Evolutionary conservation across 495 filamentous ascomycete species (phyloP).

Genomic region (Hyaloscypha variabilis): DNA sequence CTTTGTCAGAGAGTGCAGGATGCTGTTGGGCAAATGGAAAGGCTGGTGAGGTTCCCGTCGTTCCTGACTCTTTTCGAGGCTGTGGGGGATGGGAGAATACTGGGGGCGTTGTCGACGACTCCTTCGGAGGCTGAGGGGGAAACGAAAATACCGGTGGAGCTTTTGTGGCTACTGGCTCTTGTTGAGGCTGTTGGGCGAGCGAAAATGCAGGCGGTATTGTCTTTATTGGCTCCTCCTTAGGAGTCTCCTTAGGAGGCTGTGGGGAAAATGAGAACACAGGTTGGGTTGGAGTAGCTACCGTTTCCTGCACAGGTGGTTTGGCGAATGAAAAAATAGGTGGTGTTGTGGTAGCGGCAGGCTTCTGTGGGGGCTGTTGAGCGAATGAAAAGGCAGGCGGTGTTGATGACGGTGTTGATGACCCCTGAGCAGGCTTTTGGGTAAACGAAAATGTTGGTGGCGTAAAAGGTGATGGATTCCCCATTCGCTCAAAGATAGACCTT

Average conservation of each 20-base stretch:
- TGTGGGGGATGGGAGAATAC: too few relatives aligned
- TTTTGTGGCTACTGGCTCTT: too few relatives aligned
- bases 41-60: too few relatives aligned
- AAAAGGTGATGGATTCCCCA: not conserved
- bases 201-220: too few relatives aligned
- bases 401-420: not conserved
- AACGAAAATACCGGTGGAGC: too few relatives aligned
- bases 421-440: not conserved
- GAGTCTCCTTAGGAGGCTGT: not conserved
- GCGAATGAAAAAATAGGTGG: not conserved
- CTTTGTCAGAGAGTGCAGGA: not conserved
- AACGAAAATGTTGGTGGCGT: too few relatives aligned
- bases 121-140: too few relatives aligned
- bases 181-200: too few relatives aligned
- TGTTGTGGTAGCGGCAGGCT: not conserved
- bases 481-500: constrained; percentile 13
- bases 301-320: not conserved
- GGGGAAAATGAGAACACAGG: not conserved
- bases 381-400: not conserved
- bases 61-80: not conserved
- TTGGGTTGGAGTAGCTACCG: not conserved
- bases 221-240: too few relatives aligned
- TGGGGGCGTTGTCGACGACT: not conserved
- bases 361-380: not conserved
- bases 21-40: not conserved